Evolutionary conservation across 768 basidiomycete genomes (phyloP), one percentile per base, ranked within the genome.

Genomic region (Cubamyces lactineus): DNA sequence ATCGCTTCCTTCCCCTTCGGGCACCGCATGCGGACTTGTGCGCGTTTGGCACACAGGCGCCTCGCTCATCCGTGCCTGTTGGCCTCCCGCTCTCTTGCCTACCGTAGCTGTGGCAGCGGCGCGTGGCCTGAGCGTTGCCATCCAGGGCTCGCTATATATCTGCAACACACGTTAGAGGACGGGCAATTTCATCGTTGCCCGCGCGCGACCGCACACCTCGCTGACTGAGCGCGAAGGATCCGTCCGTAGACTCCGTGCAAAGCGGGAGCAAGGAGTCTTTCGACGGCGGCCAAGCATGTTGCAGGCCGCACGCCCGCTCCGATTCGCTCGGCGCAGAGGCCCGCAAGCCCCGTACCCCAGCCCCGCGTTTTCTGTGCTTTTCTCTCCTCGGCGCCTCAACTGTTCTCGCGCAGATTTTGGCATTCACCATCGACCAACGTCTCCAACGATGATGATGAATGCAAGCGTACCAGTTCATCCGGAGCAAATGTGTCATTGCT

Each of bases 61-160:
- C 24, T 53, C 21, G 6, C 13, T 40, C 34, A 5, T 40, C 41
- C 57, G 28, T 59, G 49, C 57, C 49, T 59, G 41, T 52, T 49
- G 57, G 53, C 21, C 28, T 43, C 51, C 21, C 11, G 9, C 9
- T 6, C 28, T 30, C 40, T 17, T 53, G 41, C 53, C 41, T 53
- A 53, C 53, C 41, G 53, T 53, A 34, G 24, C 39, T 41, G 21
- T 41, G 52, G 39, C 17, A 17, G 17, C 34, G 3, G 30, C 30
- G 1, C n/a, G n/a, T n/a, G n/a, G n/a, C n/a, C n/a, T n/a, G n/a
- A n/a, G 48, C 21, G 48, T 49, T 26, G 48, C 48, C 48, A 49
- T n/a, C 48, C 48, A 26, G 48, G 24, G 26, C 24, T 28, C 34
- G 48, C 24, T 28, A 49, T 49, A 28, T 49, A 49, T 49, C 48